Percentiles rank a stretch among this genome's conserved stretches.
Evolutionary conservation across 306 rosid genomes (phyloP).

Genomic region (Acmispon strigosus): DNA sequence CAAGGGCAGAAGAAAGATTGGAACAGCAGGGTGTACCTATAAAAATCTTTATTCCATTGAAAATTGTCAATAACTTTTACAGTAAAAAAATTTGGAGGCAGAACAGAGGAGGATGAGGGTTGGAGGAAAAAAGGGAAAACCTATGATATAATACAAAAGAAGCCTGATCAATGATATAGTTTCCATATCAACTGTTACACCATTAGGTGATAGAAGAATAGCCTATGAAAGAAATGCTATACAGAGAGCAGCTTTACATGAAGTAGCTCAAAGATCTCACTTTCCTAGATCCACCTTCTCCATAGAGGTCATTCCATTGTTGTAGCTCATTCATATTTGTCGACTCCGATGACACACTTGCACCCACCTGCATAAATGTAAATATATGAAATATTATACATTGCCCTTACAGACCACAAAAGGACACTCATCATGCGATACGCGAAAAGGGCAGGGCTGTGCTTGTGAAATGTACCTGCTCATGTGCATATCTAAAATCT

Average conservation of each 20-base stretch:
- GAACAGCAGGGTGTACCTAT: constrained; percentile 14
- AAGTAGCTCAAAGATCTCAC: constrained; percentile 89
- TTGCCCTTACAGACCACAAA: not conserved
- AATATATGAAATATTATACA: not conserved
- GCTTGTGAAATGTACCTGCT: constrained; percentile 52
- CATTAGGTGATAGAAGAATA: constrained; percentile 31
- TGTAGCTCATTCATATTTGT: constrained; percentile 86
- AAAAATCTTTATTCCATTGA: constrained; percentile 18
- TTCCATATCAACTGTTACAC: constrained; percentile 22
- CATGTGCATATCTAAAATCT: constrained; percentile 84
- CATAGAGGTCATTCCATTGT: constrained; percentile 96
- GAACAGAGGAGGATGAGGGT: not conserved
- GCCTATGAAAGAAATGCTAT: constrained; percentile 40
- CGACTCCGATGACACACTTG: constrained; percentile 94
- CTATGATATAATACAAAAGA: constrained; percentile 30
- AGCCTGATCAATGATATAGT: constrained; percentile 15
- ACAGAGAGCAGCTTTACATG: constrained; percentile 64
- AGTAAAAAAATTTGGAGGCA: not conserved
- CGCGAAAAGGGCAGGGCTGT: not conserved
- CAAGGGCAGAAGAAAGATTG: not conserved
- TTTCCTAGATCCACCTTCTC: constrained; percentile 98
- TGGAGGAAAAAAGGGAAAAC: constrained; percentile 12
- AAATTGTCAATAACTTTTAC: not conserved
- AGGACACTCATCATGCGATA: not conserved
- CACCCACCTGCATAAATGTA: constrained; percentile 64